A percentile compares a stretch with the other conserved stretches of the same genome.
Conservation (phyloP, 2,329 filamentous ascomycete species). For the Aspergillus pseudoterreus region DNA sequence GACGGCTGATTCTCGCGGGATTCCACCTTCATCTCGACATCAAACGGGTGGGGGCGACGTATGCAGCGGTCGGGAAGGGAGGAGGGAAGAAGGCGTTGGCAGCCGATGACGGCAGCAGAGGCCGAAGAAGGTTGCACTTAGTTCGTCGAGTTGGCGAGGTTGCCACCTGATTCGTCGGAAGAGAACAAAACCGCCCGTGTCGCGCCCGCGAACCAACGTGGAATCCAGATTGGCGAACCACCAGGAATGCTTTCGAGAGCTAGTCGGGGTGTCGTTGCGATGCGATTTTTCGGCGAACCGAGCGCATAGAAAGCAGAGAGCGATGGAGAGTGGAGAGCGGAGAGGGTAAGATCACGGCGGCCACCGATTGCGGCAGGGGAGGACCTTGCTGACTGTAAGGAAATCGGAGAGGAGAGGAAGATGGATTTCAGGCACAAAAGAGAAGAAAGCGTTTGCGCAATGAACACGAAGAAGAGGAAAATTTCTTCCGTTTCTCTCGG, state of each 20-base stretch:
- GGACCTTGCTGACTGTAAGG: not conserved
- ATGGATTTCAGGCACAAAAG: constrained; percentile 3
- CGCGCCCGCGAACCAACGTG: constrained; percentile 8
- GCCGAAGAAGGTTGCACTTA: not conserved
- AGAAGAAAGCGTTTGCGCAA: not conserved
- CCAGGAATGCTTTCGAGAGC: not conserved
- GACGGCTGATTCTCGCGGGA: constrained; percentile 34
- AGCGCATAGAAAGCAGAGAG: constrained; percentile 15
- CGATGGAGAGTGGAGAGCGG: not conserved
- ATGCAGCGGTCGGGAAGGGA: not conserved
- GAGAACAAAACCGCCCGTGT: constrained; percentile 9
- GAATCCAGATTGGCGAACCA: constrained; percentile 14
- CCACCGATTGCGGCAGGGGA: not conserved
- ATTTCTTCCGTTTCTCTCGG: too few species aligned
- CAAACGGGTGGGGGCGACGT: constrained; percentile 6
- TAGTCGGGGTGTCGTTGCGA: constrained; percentile 9
- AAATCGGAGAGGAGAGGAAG: not conserved
- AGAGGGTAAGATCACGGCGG: not conserved
- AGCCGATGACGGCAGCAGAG: not conserved
- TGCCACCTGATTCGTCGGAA: constrained; percentile 3
- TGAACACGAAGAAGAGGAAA: too few species aligned
- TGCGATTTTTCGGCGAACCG: constrained; percentile 7
- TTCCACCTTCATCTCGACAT: constrained; percentile 31
- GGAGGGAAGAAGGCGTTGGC: not conserved
- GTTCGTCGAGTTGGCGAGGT: constrained; percentile 1